Percentiles rank a stretch among this genome's conserved stretches.
Evolutionary conservation across 2,329 filamentous ascomycete species (phyloP).

Genomic region (Trichophyton rubrum): DNA sequence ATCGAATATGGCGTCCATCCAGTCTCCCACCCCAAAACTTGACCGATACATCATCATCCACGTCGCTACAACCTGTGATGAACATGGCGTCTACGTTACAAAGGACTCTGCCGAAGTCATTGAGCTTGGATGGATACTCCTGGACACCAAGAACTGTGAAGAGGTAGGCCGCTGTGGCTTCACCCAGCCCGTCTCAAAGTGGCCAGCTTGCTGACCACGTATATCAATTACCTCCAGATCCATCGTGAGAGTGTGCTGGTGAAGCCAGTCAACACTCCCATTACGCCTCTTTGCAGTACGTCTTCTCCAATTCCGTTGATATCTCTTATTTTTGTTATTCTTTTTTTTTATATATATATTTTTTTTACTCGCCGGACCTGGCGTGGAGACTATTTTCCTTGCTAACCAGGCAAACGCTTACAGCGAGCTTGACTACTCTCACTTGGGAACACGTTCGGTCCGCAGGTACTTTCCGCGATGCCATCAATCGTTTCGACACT

Average conservation of each 20-base stretch:
- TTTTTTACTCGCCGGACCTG: constrained; percentile 8
- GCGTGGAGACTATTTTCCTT: background rate
- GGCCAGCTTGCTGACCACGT: constrained; percentile 7
- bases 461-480: constrained; percentile 92
- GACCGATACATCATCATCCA: constrained; percentile 98
- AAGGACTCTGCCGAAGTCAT: constrained; percentile 99
- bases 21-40: constrained; percentile 54
- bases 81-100: constrained; percentile 97
- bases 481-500: constrained; percentile 84
- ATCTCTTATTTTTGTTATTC: background rate
- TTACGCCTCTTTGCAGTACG: constrained; percentile 97
- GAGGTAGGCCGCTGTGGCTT: constrained; percentile 51
- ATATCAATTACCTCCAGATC: constrained; percentile 44
- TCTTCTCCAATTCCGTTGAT: constrained; percentile 22
- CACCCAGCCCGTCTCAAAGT: constrained; percentile 6
- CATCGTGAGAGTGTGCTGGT: constrained; percentile 93
- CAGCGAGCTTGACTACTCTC: constrained; percentile 90
- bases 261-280: constrained; percentile 96
- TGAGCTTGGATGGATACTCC: constrained; percentile 93
- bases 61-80: constrained; percentile 96
- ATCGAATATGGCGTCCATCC: constrained; percentile 29
- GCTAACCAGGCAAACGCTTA: constrained; percentile 10
- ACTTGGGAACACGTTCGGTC: constrained; percentile 99
- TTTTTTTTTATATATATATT: background rate
- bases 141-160: constrained; percentile 81